phyloP scores from a whole-genome alignment of 2,329 filamentous ascomycete genomes.

The Ceratocystis cacaofunesta region DNA sequence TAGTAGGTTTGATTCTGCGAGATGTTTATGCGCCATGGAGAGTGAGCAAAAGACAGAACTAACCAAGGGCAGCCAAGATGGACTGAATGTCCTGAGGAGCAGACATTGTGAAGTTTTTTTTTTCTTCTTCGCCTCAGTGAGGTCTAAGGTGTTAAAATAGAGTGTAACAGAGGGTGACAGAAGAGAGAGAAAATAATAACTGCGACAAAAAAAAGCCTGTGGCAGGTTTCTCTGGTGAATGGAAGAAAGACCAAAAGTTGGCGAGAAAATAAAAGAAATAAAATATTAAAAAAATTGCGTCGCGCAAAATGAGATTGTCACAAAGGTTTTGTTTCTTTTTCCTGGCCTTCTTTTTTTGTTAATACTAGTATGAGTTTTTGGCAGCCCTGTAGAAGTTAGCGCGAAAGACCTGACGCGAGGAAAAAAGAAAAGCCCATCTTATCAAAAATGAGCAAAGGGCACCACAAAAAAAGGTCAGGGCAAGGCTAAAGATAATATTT shows the following conservation, averaged over 20 bases:
- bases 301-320: constrained; percentile 1
- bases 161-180: neutral
- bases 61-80: constrained; percentile 35
- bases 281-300: neutral
- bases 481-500: neutral
- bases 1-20: neutral
- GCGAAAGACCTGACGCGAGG: neutral
- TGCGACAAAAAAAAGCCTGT: neutral
- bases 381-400: neutral
- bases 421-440: neutral
- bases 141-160: neutral
- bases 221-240: neutral
- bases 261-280: neutral
- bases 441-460: neutral
- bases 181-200: neutral
- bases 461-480: neutral
- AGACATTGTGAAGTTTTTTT: constrained; percentile 12
- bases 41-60: constrained; percentile 16
- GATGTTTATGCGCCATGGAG: neutral
- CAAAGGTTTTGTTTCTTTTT: neutral
- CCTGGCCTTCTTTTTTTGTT: no score
- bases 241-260: neutral
- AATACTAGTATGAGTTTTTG: no score
- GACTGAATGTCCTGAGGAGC: constrained; percentile 30
- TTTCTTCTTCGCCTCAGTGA: neutral